Evolutionary conservation across 129 eudicot genomes (phyloP), one percentile per base, ranked within the genome.

Genomic region (Flaveria bidentis): DNA sequence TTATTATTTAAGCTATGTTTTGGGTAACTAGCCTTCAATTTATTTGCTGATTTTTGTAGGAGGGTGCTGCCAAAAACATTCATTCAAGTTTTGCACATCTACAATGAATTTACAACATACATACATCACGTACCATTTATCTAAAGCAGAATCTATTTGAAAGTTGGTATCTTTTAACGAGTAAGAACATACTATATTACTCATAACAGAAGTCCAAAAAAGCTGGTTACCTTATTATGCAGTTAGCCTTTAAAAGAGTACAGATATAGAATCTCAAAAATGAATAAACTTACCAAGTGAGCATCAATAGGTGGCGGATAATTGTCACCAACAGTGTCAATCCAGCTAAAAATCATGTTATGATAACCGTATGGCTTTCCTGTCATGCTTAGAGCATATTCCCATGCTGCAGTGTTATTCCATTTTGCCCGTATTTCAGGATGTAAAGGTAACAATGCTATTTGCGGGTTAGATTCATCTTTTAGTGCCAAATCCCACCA

Each of bases 261-360:
- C 12, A 44, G 1, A 33, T 44, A 50, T 51, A 50, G 6, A 63
- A 53, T 2, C 46, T 69, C 16, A n/a, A 28, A 33, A 36, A 49
- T 18, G 58, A 52, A 0, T 30, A 72, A 62, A 20, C 78, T 15
- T 89, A 95, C 99, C 99, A 95, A 91, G 95, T 91, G 96, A 95
- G 99, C 92, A 91, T 95, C 99, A 73, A 95, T 87, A 81, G 97
- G 99, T 68, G 99, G 99, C 10, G 99, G 99, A 81, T 82, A 95
- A 84, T 95, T 95, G 69, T 95, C 99, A 56, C 94, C 89, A 58
- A 95, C 76, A 25, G 99, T 95, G 78, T 95, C 99, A 55, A 95
- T 95, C 99, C 99, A 95, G 83, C 99, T 95, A 84, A 95, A 95
- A 72, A 95, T 95, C 99, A 95, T 95, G 89, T 95, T 95, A 76